Base-by-base conservation (phyloP, 1,284 basidiomycete genomes). In the Prillingera fragicola region DNA sequence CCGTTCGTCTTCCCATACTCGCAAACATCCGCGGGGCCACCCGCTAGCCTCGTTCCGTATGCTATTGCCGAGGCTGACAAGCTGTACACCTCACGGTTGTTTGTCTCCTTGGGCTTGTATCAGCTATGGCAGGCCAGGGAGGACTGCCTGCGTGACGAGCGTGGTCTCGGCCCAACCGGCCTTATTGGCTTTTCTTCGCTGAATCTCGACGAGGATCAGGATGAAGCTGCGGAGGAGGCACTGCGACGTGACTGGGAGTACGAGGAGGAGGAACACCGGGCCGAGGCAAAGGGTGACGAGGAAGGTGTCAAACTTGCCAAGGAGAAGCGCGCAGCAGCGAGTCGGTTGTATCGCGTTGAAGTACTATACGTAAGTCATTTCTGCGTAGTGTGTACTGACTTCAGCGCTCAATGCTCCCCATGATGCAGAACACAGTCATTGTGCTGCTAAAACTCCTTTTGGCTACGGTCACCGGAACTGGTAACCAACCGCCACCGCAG, bases 1-100 rank as follows among this genome's bases (percentile, higher is more conserved):
- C 95, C 95, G 1, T 99, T 98, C 66, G 75, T 98, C 45, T 91
- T 99, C 65, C 95, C 95, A 0, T 98, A 95, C 67, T 87, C 89
- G 12, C 65, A 78, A 75, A 38, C 77, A 71, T 43, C 70, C 50
- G 50, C 43, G 6, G 51, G 48, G 23, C 70, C 57, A 19, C 62
- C 69, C 1, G 35, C 55, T 0, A 62, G 67, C 3, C 74, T 88
- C 9, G 88, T 97, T 2, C 95, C 95, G 1, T 89, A 84, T 64
- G 89, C 90, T 10, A 92, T 99, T 52, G 88, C 91, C 39, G 95
- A 99, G 68, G 95, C 95, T 1, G 87, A 94, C 65, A 81, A 80
- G 50, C 77, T 99, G 28, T 98, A 95, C 68, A 80, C 81, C 56
- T 81, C 80, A 54, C 90, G 98, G 63, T 85, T 95, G 81, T 85